Conservation (phyloP, 257 asterid species). For the Oldenlandia corymbosa region DNA sequence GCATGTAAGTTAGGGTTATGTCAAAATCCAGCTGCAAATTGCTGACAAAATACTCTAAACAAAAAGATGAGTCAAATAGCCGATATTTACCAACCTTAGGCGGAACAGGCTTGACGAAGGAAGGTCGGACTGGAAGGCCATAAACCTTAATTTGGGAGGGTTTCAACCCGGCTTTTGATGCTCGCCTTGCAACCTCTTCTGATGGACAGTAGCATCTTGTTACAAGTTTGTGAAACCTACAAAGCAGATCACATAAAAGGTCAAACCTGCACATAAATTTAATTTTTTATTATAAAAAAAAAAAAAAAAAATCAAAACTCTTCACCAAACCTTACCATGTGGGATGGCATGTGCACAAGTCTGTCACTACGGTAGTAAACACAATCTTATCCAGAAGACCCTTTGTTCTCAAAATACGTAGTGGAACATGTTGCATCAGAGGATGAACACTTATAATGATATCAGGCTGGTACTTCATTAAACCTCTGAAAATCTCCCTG, state of each 20-base stretch:
- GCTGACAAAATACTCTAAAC: not conserved
- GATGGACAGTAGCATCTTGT: slow-evolving; percentile 96
- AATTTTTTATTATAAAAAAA: too few relatives aligned
- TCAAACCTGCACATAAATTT: slow-evolving; percentile 13
- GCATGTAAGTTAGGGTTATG: not conserved
- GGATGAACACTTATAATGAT: slow-evolving; percentile 98
- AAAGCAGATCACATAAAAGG: slow-evolving; percentile 19
- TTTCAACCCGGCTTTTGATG: slow-evolving; percentile 85
- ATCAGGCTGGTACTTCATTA: slow-evolving; percentile 94
- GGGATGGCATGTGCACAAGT: slow-evolving; percentile 92
- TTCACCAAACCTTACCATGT: slow-evolving; percentile 63
- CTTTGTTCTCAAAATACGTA: slow-evolving; percentile 83
- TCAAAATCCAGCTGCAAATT: not conserved
- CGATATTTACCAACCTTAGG: slow-evolving; percentile 54
- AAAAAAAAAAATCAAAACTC: slow-evolving; percentile 7
- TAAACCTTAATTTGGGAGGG: slow-evolving; percentile 78
- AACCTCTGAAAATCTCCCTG: slow-evolving; percentile 94
- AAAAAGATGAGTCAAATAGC: not conserved
- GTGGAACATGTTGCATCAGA: slow-evolving; percentile 96
- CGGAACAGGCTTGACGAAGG: slow-evolving; percentile 78
- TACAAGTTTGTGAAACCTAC: slow-evolving; percentile 99
- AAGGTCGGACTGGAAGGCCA: slow-evolving; percentile 98
- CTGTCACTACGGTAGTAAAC: slow-evolving; percentile 90
- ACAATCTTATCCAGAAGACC: slow-evolving; percentile 93
- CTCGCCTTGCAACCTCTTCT: slow-evolving; percentile 92